phyloP scores from a whole-genome alignment of 2,329 filamentous ascomycete species.

The Pseudonectria buxi region DNA sequence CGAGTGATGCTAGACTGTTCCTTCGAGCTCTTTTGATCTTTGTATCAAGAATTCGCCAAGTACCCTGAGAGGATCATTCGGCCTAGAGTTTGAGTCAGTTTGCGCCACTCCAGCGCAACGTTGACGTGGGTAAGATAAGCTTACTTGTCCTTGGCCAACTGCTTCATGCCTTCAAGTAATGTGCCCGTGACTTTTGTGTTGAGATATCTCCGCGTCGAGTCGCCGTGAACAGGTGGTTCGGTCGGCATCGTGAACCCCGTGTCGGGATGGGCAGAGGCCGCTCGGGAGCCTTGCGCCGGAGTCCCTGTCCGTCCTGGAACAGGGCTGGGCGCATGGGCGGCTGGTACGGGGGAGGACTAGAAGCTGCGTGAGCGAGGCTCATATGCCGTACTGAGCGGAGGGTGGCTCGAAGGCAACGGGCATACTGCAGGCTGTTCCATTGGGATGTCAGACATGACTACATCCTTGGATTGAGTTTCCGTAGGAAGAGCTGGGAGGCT shows the following conservation, averaged over 20 bases:
- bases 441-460: conserved; percentile 38
- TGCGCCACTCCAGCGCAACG: neutral
- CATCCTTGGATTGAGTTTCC: conserved; percentile 27
- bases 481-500: conserved; percentile 11
- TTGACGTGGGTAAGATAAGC: conserved; percentile 24
- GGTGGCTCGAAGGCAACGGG: conserved; percentile 1
- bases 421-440: conserved; percentile 35
- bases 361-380: conserved; percentile 9
- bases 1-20: conserved; percentile 13
- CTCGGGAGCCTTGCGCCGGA: conserved; percentile 44
- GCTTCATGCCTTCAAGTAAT: conserved; percentile 69
- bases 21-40: conserved; percentile 59
- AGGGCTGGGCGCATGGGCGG: conserved; percentile 33
- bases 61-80: conserved; percentile 60
- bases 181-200: conserved; percentile 64
- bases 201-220: conserved; percentile 62
- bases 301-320: conserved; percentile 42
- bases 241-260: conserved; percentile 47
- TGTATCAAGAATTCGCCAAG: conserved; percentile 66
- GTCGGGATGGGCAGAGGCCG: conserved; percentile 52
- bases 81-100: conserved; percentile 34
- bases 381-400: conserved; percentile 2
- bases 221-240: conserved; percentile 58
- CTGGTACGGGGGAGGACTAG: conserved; percentile 34
- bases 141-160: conserved; percentile 63